Evolutionary conservation across 805 yeast genomes (phyloP).

Genomic region (Barnettozyma botsteinii): DNA sequence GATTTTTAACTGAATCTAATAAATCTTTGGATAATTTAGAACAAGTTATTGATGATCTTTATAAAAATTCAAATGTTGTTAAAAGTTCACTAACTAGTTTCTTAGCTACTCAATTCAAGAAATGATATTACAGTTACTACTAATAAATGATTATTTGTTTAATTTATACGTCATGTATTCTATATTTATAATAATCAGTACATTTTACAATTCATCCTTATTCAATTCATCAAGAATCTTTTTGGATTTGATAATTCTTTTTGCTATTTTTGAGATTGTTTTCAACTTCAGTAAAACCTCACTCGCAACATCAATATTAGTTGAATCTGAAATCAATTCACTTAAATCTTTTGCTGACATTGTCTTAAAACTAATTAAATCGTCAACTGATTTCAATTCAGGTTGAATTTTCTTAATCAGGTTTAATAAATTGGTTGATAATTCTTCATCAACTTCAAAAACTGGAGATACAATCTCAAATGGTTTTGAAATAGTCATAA

Average conservation of each 20-base stretch:
- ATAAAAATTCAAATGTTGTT: slow-evolving; percentile 5
- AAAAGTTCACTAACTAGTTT: slow-evolving; percentile 6
- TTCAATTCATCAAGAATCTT: slow-evolving; percentile 21
- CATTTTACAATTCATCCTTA: slow-evolving; percentile 7
- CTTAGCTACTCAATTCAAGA: slow-evolving; percentile 6
- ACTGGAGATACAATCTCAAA: slow-evolving; percentile 49
- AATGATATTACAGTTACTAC: not conserved
- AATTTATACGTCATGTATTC: no score
- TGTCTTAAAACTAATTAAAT: slow-evolving; percentile 23
- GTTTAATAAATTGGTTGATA: slow-evolving; percentile 28
- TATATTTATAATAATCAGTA: no score
- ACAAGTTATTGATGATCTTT: slow-evolving; percentile 3
- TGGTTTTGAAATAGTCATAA: slow-evolving; percentile 57
- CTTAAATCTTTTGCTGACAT: slow-evolving; percentile 23
- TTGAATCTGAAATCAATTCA: slow-evolving; percentile 27
- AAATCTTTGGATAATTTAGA: slow-evolving; percentile 5
- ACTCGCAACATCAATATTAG: slow-evolving; percentile 31
- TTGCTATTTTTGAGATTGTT: slow-evolving; percentile 15
- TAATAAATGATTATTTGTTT: not conserved
- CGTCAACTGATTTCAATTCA: slow-evolving; percentile 16
- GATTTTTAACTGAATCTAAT: slow-evolving; percentile 47
- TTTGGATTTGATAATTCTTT: slow-evolving; percentile 22
- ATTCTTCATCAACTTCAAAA: slow-evolving; percentile 29
- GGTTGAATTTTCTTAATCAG: slow-evolving; percentile 19
- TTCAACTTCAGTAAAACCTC: slow-evolving; percentile 24